Conservation (phyloP, 106 monocot genomes). For the Chionographis japonica region DNA sequence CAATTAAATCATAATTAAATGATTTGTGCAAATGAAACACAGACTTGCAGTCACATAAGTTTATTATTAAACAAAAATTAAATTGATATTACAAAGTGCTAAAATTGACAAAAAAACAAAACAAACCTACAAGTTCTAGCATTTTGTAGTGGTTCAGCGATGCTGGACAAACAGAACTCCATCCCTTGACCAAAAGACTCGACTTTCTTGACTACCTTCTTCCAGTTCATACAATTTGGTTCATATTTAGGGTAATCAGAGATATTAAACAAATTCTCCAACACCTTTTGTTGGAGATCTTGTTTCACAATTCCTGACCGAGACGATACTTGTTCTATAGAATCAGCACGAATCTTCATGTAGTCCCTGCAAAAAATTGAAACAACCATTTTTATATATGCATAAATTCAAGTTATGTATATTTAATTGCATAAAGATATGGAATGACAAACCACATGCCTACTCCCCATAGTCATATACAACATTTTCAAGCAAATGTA, state of each 20-base stretch:
- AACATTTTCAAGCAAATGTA: too few species aligned
- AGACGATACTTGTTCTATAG: constrained; percentile 11
- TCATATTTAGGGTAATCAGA: constrained; percentile 29
- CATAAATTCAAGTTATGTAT: background rate
- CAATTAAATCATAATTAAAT: too few species aligned
- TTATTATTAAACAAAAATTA: background rate
- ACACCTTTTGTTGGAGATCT: constrained; percentile 62
- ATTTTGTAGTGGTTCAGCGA: constrained; percentile 19
- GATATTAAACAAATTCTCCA: constrained; percentile 65
- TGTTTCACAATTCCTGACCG: constrained; percentile 9
- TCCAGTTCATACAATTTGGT: constrained; percentile 74
- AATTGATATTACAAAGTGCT: background rate
- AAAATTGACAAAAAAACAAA: background rate
- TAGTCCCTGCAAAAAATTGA: constrained; percentile 23
- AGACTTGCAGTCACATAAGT: background rate
- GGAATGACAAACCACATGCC: too few species aligned
- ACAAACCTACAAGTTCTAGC: constrained; percentile 32
- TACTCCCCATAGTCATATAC: too few species aligned
- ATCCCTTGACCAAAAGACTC: constrained; percentile 62
- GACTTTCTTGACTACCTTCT: constrained; percentile 63
- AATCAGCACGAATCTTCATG: constrained; percentile 1
- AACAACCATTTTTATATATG: background rate
- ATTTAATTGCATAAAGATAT: too few species aligned
- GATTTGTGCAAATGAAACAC: too few species aligned
- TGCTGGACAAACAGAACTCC: constrained; percentile 30